Conservation (phyloP, 495 filamentous ascomycete genomes). For the Xylaria venustula region DNA sequence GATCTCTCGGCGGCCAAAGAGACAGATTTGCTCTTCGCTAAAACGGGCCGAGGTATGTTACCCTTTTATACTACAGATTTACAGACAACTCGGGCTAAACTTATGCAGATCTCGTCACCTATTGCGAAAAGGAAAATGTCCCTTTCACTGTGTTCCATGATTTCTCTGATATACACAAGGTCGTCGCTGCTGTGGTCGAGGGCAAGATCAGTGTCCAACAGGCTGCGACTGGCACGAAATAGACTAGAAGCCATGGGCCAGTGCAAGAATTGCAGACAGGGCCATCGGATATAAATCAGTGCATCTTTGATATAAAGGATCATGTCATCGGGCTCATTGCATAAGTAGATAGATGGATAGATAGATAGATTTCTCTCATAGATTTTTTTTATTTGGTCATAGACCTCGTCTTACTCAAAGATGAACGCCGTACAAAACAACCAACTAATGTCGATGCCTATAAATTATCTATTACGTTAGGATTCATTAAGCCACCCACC, state of each 20-base stretch:
- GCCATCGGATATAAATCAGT: constrained; percentile 15
- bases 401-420: neutral
- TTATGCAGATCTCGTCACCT: constrained; percentile 70
- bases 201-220: constrained; percentile 53
- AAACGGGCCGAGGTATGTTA: constrained; percentile 75
- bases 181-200: constrained; percentile 68
- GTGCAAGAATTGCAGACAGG: neutral
- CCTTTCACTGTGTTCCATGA: constrained; percentile 80
- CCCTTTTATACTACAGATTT: neutral
- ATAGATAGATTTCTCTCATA: constrained; percentile 11
- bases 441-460: too few relatives aligned
- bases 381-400: neutral
- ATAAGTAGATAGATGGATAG: constrained; percentile 11
- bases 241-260: constrained; percentile 4
- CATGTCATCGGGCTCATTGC: neutral
- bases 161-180: constrained; percentile 71
- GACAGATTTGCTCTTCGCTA: constrained; percentile 88
- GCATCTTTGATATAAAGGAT: neutral
- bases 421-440: neutral
- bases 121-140: constrained; percentile 72
- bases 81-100: constrained; percentile 4
- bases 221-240: constrained; percentile 36
- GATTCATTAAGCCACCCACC: neutral
- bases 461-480: too few relatives aligned
- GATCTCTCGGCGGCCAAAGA: constrained; percentile 85